Evolutionary conservation across 169 alveolate species (phyloP).

Genomic region (Plasmodium relictum): DNA sequence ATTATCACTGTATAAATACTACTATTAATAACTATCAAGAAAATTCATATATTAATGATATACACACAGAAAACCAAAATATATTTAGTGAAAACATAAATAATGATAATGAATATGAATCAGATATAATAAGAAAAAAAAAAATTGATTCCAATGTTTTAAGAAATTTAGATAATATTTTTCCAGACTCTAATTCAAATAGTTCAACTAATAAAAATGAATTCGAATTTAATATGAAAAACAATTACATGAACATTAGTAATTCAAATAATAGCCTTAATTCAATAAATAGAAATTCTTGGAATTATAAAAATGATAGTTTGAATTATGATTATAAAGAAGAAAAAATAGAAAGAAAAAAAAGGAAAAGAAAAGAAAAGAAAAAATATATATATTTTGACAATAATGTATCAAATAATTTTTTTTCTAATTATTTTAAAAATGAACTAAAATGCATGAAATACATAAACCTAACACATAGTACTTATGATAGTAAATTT

Average conservation of each 20-base stretch:
- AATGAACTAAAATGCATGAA: slow-evolving; percentile 70
- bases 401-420: not conserved
- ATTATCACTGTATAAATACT: slow-evolving; percentile 19
- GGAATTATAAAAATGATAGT: not conserved
- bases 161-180: slow-evolving; percentile 23
- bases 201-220: not conserved
- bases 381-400: not conserved
- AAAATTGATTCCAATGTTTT: slow-evolving; percentile 31
- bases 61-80: not conserved
- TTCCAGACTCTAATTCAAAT: not conserved
- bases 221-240: not conserved
- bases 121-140: slow-evolving; percentile 21
- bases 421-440: slow-evolving; percentile 42
- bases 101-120: not conserved
- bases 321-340: not conserved
- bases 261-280: too few relatives aligned
- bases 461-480: slow-evolving; percentile 52
- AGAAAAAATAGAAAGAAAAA: slow-evolving; percentile 25
- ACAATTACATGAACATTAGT: not conserved
- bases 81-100: not conserved
- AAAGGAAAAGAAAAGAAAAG: slow-evolving; percentile 12
- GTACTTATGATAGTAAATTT: slow-evolving; percentile 52
- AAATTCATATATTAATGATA: not conserved
- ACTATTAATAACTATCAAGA: slow-evolving; percentile 7
- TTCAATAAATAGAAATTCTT: too few relatives aligned